Percentiles rank a stretch among this genome's conserved stretches.
These are phyloP conservation scores for Beauveria rudraprayagi DNA, from an alignment of 2,329 filamentous ascomycete genomes.

Conservation along the genomic window DNA sequence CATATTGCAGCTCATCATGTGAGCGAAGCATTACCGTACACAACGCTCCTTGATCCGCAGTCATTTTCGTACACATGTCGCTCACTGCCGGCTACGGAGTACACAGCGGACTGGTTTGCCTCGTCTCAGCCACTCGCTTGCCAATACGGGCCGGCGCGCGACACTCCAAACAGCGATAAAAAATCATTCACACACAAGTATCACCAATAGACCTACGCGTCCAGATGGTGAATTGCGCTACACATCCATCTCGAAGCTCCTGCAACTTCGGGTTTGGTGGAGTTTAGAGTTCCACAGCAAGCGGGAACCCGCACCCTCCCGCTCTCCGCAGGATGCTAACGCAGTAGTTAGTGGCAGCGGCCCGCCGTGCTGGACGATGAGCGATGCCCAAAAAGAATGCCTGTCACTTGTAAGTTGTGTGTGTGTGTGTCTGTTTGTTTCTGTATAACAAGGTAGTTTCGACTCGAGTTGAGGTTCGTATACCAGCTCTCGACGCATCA, in stretches of 20 bases:
- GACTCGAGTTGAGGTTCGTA: not conserved
- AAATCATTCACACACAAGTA: not conserved
- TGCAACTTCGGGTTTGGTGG: slow-evolving; percentile 4
- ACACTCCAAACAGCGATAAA: not conserved
- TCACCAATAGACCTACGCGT: not conserved
- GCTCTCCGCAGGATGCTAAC: slow-evolving; percentile 4
- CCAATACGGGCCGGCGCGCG: not conserved
- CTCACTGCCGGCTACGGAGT: not conserved
- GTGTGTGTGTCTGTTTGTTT: not conserved
- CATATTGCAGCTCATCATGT: not conserved
- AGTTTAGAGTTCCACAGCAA: slow-evolving; percentile 8
- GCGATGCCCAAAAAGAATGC: not conserved
- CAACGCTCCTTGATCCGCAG: not conserved
- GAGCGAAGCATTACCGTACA: not conserved
- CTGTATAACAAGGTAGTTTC: not conserved
- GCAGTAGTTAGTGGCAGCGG: slow-evolving; percentile 4
- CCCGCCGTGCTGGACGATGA: slow-evolving; percentile 1
- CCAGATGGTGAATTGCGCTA: not conserved
- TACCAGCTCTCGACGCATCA: not conserved
- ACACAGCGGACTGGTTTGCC: not conserved
- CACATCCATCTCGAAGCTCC: not conserved
- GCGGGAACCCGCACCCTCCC: slow-evolving; percentile 11
- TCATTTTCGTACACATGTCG: not conserved
- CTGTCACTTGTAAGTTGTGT: not conserved
- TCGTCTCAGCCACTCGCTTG: not conserved